Conservation (phyloP, 106 monocot species). For the Acanthochlamys bracteata region DNA sequence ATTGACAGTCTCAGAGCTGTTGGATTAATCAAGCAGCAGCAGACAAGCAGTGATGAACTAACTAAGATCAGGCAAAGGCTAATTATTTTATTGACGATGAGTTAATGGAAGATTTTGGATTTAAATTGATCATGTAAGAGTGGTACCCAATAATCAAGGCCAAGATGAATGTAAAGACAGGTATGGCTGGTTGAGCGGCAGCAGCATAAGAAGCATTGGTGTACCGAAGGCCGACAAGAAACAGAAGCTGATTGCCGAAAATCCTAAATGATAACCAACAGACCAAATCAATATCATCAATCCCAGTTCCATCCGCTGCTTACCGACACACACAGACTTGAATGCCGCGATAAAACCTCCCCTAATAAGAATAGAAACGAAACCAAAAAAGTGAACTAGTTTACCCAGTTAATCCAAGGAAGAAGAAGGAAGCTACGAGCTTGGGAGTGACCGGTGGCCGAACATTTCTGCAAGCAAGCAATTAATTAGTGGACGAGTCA, state of each 20-base stretch:
- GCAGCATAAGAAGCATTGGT: conserved; percentile 81
- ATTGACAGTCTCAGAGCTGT: conserved; percentile 58
- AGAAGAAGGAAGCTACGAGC: conserved; percentile 53
- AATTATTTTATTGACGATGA: too few species aligned
- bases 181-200: conserved; percentile 76
- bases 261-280: too few species aligned
- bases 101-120: too few species aligned
- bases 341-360: too few species aligned
- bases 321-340: too few species aligned
- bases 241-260: conserved; percentile 89
- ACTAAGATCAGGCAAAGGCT: neutral
- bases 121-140: too few species aligned
- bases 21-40: neutral
- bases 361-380: too few species aligned
- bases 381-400: neutral
- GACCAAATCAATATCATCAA: too few species aligned
- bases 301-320: too few species aligned
- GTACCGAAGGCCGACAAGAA: conserved; percentile 73
- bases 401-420: conserved; percentile 87
- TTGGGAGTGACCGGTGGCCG: conserved; percentile 36
- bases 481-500: too few species aligned
- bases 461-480: conserved; percentile 38
- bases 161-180: conserved; percentile 82
- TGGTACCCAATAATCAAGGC: conserved; percentile 54
- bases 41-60: neutral